phyloP scores from a whole-genome alignment of 1,284 basidiomycete genomes.

The Trichosporon asahii region DNA sequence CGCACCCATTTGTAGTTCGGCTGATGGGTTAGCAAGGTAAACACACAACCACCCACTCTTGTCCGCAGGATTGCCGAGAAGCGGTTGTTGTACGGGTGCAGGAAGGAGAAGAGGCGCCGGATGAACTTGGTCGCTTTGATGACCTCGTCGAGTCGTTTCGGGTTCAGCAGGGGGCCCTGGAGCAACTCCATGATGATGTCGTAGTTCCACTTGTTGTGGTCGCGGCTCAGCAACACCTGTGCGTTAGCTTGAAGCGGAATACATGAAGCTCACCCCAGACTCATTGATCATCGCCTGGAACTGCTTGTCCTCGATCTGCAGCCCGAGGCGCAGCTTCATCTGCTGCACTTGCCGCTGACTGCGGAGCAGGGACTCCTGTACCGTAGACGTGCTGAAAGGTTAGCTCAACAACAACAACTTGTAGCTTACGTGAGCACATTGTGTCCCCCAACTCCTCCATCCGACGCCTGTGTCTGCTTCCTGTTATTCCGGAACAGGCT shows the following conservation, averaged over 20 bases:
- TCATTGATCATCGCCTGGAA: constrained; percentile 80
- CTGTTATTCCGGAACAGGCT: constrained; percentile 78
- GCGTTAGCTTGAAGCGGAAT: constrained; percentile 18
- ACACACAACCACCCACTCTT: constrained; percentile 56
- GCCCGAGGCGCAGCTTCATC: constrained; percentile 76
- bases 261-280: constrained; percentile 61
- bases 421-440: constrained; percentile 8
- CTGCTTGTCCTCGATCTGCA: constrained; percentile 88
- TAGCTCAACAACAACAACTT: background rate
- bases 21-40: constrained; percentile 51
- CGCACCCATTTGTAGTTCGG: constrained; percentile 76
- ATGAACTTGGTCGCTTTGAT: constrained; percentile 87
- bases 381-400: constrained; percentile 12
- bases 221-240: constrained; percentile 80
- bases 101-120: constrained; percentile 82
- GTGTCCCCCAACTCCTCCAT: background rate
- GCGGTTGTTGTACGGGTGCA: constrained; percentile 79
- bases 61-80: constrained; percentile 78
- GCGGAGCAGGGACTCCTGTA: constrained; percentile 75
- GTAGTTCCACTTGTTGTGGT: constrained; percentile 89
- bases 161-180: constrained; percentile 86
- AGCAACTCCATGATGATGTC: constrained; percentile 83
- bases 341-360: constrained; percentile 90
- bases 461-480: constrained; percentile 20
- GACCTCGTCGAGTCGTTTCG: constrained; percentile 92